Evolutionary conservation across 2,329 filamentous ascomycete species (phyloP), one percentile per base, ranked within the genome.

Genomic region (Cladosporium sp.): DNA sequence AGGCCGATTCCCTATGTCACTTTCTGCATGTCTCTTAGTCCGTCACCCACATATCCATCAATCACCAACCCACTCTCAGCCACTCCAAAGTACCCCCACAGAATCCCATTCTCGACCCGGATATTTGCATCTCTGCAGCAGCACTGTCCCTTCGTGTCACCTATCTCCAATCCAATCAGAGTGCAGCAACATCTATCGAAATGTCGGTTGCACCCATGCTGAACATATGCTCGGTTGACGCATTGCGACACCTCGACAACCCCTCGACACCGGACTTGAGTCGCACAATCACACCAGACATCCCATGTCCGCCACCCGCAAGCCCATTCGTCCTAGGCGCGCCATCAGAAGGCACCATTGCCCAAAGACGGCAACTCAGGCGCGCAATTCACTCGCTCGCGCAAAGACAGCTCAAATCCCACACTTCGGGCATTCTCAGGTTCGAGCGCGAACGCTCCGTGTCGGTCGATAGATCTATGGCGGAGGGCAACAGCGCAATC

Each of bases 171-270:
- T 55, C 52, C 52, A 29, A 55, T 55, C 52, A 31, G 16, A 29
- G 52, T n/a, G 29, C 18, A 57, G 23, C n/a, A 21, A 57, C 55
- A 57, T 57, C 21, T 16, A 6, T 8, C 55, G 40, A 57, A 14
- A 57, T 57, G 55, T 57, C 55, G 21, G 55, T 57, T 14, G 55
- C 55, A 57, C 55, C 55, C 31, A 57, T 37, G 55, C 33, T 57
- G 55, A 55, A 26, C 31, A 57, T 57, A 21, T 23, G 29, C n/a
- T 26, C 55, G 29, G 31, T 57, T n/a, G 60, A 62, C 49, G 49
- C 49, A 53, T 40, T 28, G 29, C 52, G 60, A 26, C 49, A 62
- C 46, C 57, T 49, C 57, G 57, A 60, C 37, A 50, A 46, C 29
- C 57, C 57, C 5, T 21, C 55, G 4, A 28, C 31, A 57, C 55